A percentile compares a stretch with the other conserved stretches of the same genome.
These are phyloP conservation scores for Hibiscus trionum DNA, from an alignment of 345 rosid genomes.

Conservation along the genomic window DNA sequence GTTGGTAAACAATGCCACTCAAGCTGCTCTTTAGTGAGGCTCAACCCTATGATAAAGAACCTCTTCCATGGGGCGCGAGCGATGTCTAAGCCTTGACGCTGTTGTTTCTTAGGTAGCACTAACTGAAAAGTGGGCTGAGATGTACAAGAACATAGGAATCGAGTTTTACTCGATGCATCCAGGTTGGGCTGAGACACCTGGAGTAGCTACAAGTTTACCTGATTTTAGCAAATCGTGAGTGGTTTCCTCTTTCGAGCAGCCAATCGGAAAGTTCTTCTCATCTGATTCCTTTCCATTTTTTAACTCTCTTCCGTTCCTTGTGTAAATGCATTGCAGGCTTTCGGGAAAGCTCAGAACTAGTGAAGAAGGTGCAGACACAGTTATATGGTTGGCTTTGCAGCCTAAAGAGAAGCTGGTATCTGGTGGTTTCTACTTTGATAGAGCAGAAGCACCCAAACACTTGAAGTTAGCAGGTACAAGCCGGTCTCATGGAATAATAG, in stretches of 20 bases:
- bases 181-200: constrained; percentile 92
- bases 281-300: not conserved
- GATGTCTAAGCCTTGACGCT: not conserved
- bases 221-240: constrained; percentile 45
- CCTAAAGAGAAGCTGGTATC: constrained; percentile 66
- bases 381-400: constrained; percentile 74
- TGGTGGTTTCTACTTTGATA: constrained; percentile 77
- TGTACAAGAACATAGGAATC: constrained; percentile 58
- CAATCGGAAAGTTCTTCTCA: not conserved
- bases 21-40: too few species aligned
- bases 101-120: constrained; percentile 51
- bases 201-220: constrained; percentile 67
- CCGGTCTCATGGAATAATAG: constrained; percentile 42
- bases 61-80: too few species aligned
- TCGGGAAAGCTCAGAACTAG: constrained; percentile 72
- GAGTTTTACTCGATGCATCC: constrained; percentile 94
- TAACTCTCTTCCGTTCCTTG: not conserved
- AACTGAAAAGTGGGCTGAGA: constrained; percentile 74
- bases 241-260: not conserved
- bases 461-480: constrained; percentile 58
- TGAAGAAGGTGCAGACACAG: constrained; percentile 83
- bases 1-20: too few species aligned
- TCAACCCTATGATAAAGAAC: too few species aligned
- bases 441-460: constrained; percentile 77
- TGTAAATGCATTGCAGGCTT: constrained; percentile 32